Base-by-base conservation (phyloP, 331 rosid genomes). In the Acacia concinna region DNA sequence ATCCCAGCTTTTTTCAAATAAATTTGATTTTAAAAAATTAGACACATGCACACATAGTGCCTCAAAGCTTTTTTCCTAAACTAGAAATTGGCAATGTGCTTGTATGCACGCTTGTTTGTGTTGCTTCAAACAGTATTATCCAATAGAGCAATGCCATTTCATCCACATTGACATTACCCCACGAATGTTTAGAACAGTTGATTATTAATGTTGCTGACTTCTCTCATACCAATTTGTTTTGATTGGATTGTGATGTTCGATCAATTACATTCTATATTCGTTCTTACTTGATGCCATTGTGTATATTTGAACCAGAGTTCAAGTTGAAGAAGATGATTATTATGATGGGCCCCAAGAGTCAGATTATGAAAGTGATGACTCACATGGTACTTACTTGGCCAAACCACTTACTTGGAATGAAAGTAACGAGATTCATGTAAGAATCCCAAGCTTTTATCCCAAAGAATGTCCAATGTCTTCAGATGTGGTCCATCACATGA, bases 281-380 rank as follows among this genome's bases (percentile, higher is more conserved):
- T 78, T 71, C 38, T 75, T 75, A 75, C 25, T 71, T 65, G 71
- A 79, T 72, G 59, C 77, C 68, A 23, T 60, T 60, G 46, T 43
- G 51, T 75, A 23, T 73, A 35, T 44, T 76, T 47, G 81, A n/a
- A 30, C 34, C 79, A 94, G 98, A 67, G 89, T 93, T 78, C 96
- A 91, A 87, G 97, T 93, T 77, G 97, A 94, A 30, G 94, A 91
- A 1, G 92, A 88, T 41, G 97, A 93, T 68, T 89, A 56, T 71
- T 90, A 77, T 71, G 96, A 91, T 79, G 98, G 90, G 41, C 92
- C 88, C 9, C 88, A 85, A 65, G 81, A 84, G 69, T 86, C 93
- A 17, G 97, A 95, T 51, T 83, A 81, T 54, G 97, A 79, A 76
- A 73, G 84, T 21, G 97, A 95, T 64, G 97, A 95, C 79, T 95